Evolutionary conservation across 2,329 filamentous ascomycete genomes (phyloP), one percentile per base, ranked within the genome.

Genomic region (Penicillium sclerotiorum): DNA sequence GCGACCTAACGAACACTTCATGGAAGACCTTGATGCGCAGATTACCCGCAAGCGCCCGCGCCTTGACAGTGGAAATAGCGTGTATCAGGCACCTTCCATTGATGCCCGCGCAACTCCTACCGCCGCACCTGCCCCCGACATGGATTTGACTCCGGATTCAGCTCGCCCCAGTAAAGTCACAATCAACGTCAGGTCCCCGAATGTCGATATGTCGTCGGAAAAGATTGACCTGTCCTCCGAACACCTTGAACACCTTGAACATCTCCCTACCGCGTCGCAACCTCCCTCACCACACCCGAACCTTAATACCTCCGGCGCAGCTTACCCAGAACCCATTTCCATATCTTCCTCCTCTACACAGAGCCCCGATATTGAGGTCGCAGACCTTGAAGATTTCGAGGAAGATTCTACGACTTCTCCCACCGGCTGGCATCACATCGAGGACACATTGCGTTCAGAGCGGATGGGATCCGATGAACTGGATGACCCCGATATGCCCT

Each of bases 311-410:
- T 50, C 54, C 37, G 52, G 59, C 17, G 49, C 59, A 15, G 49
- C 64, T 37, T 56, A 62, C 15, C 52, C 61, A 41, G 55, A 64
- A 40, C 62, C 61, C 18, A 71, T 75, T 41, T 74, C 73, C 7
- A 65, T 76, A 39, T 65, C 70, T 8, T 76, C 75, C 4, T 75
- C 76, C 13, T 69, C 75, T 11, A 64, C 69, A 17, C 68, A 69
- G 36, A 77, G 74, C 45, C 74, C 73, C 9, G 71, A 76, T 47
- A 78, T 79, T 25, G 76, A 80, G 60, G 74, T 78, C 13, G 74
- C 75, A 7, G 75, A 77, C 36, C 61, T 72, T 15, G 77, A 79
- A 62, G 77, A 79, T 49, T 74, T 76, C 58, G 73, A 76, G 44
- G 73, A 77, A 56, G 74, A 78, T 45, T 69, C 73, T 2, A 71